A percentile compares a stretch with the other conserved stretches of the same genome.
These are phyloP conservation scores for Lachancea quebecensis DNA, from an alignment of 805 yeast genomes.

Conservation along the genomic window DNA sequence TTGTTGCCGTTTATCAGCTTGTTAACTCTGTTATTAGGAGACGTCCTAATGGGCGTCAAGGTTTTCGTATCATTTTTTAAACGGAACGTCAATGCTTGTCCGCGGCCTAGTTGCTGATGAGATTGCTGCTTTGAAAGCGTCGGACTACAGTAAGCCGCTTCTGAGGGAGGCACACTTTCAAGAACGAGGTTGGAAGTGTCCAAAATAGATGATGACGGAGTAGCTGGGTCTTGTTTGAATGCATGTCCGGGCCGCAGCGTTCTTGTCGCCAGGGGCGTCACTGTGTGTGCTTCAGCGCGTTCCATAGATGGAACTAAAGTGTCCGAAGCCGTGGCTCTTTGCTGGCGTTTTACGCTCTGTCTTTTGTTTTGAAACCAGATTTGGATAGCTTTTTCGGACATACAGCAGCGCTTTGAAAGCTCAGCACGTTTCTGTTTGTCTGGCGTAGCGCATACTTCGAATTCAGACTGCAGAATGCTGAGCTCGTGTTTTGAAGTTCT, in stretches of 20 bases:
- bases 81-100: constrained; percentile 32
- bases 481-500: constrained; percentile 89
- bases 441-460: constrained; percentile 72
- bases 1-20: constrained; percentile 24
- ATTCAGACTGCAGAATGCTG: constrained; percentile 73
- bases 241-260: neutral
- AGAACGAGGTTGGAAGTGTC: constrained; percentile 2
- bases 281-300: neutral
- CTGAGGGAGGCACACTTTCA: constrained; percentile 1
- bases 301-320: neutral
- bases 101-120: constrained; percentile 10
- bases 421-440: constrained; percentile 66
- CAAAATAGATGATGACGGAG: constrained; percentile 4
- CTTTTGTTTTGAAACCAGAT: constrained; percentile 97
- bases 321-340: constrained; percentile 13
- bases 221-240: neutral
- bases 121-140: constrained; percentile 1
- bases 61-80: constrained; percentile 25
- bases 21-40: constrained; percentile 31
- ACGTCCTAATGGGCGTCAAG: constrained; percentile 26
- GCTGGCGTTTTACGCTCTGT: constrained; percentile 63
- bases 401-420: constrained; percentile 73
- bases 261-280: constrained; percentile 3
- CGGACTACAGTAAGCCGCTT: neutral
- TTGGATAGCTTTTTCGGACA: constrained; percentile 98